These are phyloP conservation scores for Fusarium scirpi DNA, from an alignment of 2,329 filamentous ascomycete genomes.

Conservation along the genomic window DNA sequence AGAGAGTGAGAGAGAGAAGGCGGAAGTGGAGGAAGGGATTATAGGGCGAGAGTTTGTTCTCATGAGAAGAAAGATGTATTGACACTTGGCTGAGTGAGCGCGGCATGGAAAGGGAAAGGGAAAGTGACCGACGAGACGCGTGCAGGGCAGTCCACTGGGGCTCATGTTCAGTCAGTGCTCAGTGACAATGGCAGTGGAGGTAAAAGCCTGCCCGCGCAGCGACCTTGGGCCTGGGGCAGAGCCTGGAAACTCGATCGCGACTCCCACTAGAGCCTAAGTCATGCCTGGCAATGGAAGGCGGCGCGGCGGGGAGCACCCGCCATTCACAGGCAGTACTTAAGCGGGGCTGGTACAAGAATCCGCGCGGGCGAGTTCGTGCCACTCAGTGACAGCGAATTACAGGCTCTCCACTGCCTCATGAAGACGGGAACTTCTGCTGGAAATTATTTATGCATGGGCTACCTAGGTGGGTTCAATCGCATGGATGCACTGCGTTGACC, in stretches of 20 bases:
- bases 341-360: conserved; percentile 20
- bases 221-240: conserved; percentile 31
- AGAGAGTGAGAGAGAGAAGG: conserved; percentile 2
- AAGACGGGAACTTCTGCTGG: neutral
- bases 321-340: conserved; percentile 36
- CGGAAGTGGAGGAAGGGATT: neutral
- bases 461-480: neutral
- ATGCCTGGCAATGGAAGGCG: conserved; percentile 29
- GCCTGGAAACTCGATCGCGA: conserved; percentile 48
- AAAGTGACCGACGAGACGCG: conserved; percentile 43
- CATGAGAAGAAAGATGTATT: conserved; percentile 34
- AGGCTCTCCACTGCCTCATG: neutral
- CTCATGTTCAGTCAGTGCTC: neutral
- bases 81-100: conserved; percentile 35
- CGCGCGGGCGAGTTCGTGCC: conserved; percentile 6
- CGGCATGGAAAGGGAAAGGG: conserved; percentile 34
- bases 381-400: conserved; percentile 32
- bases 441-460: neutral
- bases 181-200: conserved; percentile 33
- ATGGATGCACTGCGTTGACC: neutral
- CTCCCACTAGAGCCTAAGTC: conserved; percentile 46
- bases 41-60: conserved; percentile 23
- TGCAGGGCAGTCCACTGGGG: conserved; percentile 24
- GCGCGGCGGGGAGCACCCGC: conserved; percentile 35
- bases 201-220: conserved; percentile 4